Evolutionary conservation across 2,329 filamentous ascomycete species (phyloP), one percentile per base, ranked within the genome.

Genomic region (Sporothrix curviconia): DNA sequence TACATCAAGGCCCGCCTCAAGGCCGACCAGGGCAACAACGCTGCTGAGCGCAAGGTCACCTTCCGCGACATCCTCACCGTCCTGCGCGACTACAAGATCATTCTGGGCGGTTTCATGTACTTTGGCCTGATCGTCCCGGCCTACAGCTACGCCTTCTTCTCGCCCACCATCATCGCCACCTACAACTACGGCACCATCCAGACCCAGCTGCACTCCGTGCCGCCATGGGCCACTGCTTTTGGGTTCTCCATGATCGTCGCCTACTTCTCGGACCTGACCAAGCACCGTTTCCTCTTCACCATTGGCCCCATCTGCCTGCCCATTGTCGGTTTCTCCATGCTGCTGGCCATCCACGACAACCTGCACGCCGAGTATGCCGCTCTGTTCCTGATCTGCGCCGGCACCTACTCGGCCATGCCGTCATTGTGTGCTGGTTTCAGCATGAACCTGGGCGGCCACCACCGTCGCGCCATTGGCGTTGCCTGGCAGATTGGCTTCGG

Each of bases 391-490:
- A 83, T 95, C 51, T 86, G 89, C 2, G 85, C 85, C 74, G 90
- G 90, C 51, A 80, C 82, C 0, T 96, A 95, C 72, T 85, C 84
- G 1, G 89, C 91, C n/a, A 92, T 96, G 87, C 91, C 0, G 85
- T 96, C 30, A 83, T 91, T 43, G 81, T 91, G 7, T 91, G 87
- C 69, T 92, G 88, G 87, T 91, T 87, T 70, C n/a, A 86, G 86
- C 64, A 90, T 90, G 82, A 92, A 91, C 64, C 74, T 90, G 1
- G 83, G 83, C 2, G 87, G 87, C 0, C 88, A 91, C 67, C 85
- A 85, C 58, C 79, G 87, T 3, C 78, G 87, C 43, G 78, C 84
- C 8, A 81, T 91, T 15, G 87, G 87, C 12, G 82, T 82, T 8
- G 88, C 86, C 1, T 91, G 86, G 85, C 87, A 91, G 69, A 77